phyloP scores from a whole-genome alignment of 257 asterid species.

The Plantago elongata region DNA sequence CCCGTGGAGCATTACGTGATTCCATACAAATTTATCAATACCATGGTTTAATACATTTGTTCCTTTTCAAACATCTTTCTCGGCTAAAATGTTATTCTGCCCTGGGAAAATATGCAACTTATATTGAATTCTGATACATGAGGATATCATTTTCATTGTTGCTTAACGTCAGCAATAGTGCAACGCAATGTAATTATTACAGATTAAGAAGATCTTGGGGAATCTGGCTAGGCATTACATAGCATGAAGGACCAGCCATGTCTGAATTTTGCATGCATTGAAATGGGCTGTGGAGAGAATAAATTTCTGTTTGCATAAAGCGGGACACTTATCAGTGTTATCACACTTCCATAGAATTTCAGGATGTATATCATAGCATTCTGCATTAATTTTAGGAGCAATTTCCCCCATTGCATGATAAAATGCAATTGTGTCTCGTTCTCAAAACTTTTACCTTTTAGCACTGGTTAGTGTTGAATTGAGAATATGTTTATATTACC shows the following conservation, averaged over 20 bases:
- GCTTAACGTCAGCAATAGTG: too few relatives aligned
- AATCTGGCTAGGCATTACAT: constrained; percentile 14
- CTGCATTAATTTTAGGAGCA: background rate
- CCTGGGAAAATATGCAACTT: too few relatives aligned
- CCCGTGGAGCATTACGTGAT: too few relatives aligned
- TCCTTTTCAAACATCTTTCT: too few relatives aligned
- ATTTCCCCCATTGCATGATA: constrained; percentile 15
- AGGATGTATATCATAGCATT: constrained; percentile 27
- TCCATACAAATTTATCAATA: too few relatives aligned
- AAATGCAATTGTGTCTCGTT: too few relatives aligned
- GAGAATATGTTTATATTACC: constrained; percentile 9
- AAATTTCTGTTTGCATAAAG: constrained; percentile 25
- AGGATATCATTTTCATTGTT: too few relatives aligned
- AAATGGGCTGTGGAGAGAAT: constrained; percentile 18
- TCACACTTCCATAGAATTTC: constrained; percentile 21
- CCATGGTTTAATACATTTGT: too few relatives aligned
- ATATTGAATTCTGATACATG: too few relatives aligned
- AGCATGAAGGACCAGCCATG: constrained; percentile 21
- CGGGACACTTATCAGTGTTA: background rate
- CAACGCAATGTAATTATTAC: too few relatives aligned
- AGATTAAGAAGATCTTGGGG: too few relatives aligned
- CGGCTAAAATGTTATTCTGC: too few relatives aligned
- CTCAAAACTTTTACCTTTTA: background rate
- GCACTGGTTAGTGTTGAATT: background rate
- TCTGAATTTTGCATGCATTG: constrained; percentile 18